phyloP scores from a whole-genome alignment of 768 basidiomycete genomes.

The Rhizopogon roseolus region DNA sequence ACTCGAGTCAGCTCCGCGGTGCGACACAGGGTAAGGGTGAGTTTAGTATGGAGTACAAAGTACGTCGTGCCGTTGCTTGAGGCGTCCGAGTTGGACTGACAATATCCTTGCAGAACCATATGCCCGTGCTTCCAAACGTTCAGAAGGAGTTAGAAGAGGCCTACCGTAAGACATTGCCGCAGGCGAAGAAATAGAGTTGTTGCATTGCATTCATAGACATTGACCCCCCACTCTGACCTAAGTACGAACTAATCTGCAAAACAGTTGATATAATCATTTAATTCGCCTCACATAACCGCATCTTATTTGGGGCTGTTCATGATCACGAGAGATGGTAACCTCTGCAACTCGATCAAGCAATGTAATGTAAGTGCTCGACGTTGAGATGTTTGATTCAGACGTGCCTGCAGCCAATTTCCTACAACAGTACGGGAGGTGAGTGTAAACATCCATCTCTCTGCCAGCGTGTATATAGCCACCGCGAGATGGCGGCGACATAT shows the following conservation, averaged over 20 bases:
- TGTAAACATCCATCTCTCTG: too few species aligned
- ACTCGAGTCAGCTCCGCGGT: slow-evolving; percentile 89
- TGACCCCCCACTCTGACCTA: not conserved
- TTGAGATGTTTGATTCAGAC: too few species aligned
- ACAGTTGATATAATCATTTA: too few species aligned
- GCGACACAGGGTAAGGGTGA: slow-evolving; percentile 96
- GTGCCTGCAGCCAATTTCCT: too few species aligned
- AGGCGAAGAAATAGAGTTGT: slow-evolving; percentile 59
- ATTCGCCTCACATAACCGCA: too few species aligned
- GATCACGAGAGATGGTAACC: too few species aligned
- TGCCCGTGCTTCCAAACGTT: slow-evolving; percentile 78
- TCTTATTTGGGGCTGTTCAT: too few species aligned
- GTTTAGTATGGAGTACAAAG: slow-evolving; percentile 79
- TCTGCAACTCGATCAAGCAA: too few species aligned
- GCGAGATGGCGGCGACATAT: too few species aligned
- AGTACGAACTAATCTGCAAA: not conserved
- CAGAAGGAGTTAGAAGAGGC: slow-evolving; percentile 89
- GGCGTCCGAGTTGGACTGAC: not conserved
- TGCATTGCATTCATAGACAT: not conserved
- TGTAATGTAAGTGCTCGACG: too few species aligned
- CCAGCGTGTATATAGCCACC: too few species aligned
- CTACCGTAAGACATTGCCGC: slow-evolving; percentile 72
- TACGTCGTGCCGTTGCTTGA: slow-evolving; percentile 23
- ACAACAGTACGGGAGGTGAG: too few species aligned
- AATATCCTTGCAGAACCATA: slow-evolving; percentile 50